Evolutionary conservation across 805 yeast genomes (phyloP), one percentile per base, ranked within the genome.

Genomic region (Lachancea fermentati): DNA sequence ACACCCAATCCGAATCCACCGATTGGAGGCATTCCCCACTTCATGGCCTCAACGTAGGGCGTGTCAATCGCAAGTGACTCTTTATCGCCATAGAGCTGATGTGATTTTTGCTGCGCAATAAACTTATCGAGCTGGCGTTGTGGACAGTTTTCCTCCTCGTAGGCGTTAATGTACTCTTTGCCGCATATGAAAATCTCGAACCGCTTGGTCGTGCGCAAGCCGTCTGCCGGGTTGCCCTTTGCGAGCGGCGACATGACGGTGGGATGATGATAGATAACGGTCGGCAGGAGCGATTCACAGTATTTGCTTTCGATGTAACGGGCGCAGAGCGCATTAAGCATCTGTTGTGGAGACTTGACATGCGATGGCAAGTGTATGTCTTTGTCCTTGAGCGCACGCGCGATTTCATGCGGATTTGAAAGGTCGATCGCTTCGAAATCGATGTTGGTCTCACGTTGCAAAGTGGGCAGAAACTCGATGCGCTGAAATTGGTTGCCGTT

Each of bases 1-100:
- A 93, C 72, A 0, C 99, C 99, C 44, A 95, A 66, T 0, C 98
- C 99, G 85, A 96, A 85, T 0, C 99, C 99, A 2, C 95, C 97
- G 3, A 97, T 91, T 1, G 98, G 98, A 3, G 97, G 97, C 66
- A 93, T 73, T 1, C 96, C 97, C 73, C 81, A 85, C 56, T 86
- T 91, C 89, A 93, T 79, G 12, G 81, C 75, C 32, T 75, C 71
- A 1, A 88, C 76, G 57, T 78, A 93, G 35, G 70, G 69, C 52
- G 75, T 64, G 58, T 93, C 98, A 0, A 94, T 85, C 0, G 81
- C 57, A 28, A 82, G 66, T 4, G 79, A 62, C 45, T 87, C 96
- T 1, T 55, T 53, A 52, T 85, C 94, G 3, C 71, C 62, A 41
- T 56, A 73, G 5, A 67, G 65, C 1, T 59, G 63, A 37, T 75